Percentiles rank a stretch among this genome's conserved stretches.
Evolutionary conservation across 129 eudicot genomes (phyloP).

Genomic region (Arctium minus): DNA sequence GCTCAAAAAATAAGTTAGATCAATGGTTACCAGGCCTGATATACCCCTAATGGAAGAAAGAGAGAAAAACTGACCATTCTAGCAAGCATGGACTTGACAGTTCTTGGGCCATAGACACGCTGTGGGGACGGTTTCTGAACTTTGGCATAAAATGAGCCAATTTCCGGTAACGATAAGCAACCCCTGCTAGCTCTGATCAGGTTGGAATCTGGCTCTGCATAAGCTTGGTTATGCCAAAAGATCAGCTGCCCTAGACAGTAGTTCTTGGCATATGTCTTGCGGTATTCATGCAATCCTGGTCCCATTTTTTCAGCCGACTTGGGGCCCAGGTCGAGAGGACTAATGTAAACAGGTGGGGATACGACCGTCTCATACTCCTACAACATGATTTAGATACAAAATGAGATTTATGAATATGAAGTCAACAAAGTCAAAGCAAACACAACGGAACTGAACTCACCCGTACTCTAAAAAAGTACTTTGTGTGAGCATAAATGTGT

Average conservation of each 20-base stretch:
- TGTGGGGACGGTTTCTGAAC: conserved; percentile 75
- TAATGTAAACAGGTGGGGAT: conserved; percentile 86
- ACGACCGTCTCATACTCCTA: conserved; percentile 78
- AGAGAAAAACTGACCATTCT: conserved; percentile 60
- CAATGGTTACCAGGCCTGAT: not conserved
- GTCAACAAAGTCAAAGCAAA: not conserved
- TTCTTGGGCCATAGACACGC: conserved; percentile 87
- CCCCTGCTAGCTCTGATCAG: conserved; percentile 77
- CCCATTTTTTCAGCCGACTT: conserved; percentile 79
- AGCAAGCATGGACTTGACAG: conserved; percentile 73
- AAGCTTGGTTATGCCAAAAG: conserved; percentile 85
- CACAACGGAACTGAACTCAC: conserved; percentile 35
- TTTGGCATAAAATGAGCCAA: conserved; percentile 85
- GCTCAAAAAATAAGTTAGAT: not conserved
- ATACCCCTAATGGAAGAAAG: not conserved
- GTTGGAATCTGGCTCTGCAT: conserved; percentile 78
- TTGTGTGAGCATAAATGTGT: conserved; percentile 89
- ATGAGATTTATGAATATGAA: conserved; percentile 5
- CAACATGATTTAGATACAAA: conserved; percentile 20
- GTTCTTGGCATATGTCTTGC: conserved; percentile 77
- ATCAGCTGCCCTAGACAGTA: conserved; percentile 95
- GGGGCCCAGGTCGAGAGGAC: conserved; percentile 92
- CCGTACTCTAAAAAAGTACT: conserved; percentile 61
- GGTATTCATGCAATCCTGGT: conserved; percentile 67
- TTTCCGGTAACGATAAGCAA: conserved; percentile 84